phyloP scores from a whole-genome alignment of 768 basidiomycete species.

The Termitomyces sp. region DNA sequence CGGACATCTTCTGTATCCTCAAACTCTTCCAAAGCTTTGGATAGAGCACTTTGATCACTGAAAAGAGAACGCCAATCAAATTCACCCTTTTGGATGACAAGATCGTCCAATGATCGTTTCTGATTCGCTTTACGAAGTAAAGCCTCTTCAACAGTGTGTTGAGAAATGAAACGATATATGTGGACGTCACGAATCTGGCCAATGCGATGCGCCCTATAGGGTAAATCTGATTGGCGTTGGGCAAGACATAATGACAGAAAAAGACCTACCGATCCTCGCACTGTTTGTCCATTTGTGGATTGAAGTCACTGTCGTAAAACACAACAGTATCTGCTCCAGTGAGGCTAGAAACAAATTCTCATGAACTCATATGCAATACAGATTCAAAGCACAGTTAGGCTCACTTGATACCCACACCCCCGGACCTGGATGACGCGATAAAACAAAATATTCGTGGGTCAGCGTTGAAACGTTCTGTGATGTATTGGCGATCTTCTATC shows the following conservation, averaged over 20 bases:
- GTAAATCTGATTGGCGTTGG: not conserved
- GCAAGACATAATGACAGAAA: not conserved
- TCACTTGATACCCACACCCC: conserved; percentile 93
- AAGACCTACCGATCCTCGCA: conserved; percentile 81
- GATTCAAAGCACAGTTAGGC: conserved; percentile 17
- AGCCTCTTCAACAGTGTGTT: conserved; percentile 91
- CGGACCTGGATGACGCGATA: conserved; percentile 75
- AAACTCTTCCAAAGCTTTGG: conserved; percentile 73
- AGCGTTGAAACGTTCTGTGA: conserved; percentile 83
- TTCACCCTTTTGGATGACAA: conserved; percentile 91
- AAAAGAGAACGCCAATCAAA: conserved; percentile 93
- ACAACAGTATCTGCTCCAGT: conserved; percentile 93
- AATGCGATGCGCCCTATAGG: conserved; percentile 86
- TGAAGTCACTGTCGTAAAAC: conserved; percentile 97
- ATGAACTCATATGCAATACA: conserved; percentile 4
- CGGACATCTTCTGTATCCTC: conserved; percentile 86
- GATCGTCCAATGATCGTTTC: conserved; percentile 83
- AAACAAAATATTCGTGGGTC: conserved; percentile 81
- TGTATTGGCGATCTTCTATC: conserved; percentile 89
- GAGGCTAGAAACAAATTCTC: conserved; percentile 38
- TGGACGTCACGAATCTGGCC: conserved; percentile 96
- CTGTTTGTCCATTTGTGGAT: conserved; percentile 96
- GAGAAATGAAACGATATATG: conserved; percentile 90
- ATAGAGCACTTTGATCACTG: conserved; percentile 57
- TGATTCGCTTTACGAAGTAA: conserved; percentile 98